Evolutionary conservation across 2,329 filamentous ascomycete genomes (phyloP).

Genomic region (Penicillium sp.): DNA sequence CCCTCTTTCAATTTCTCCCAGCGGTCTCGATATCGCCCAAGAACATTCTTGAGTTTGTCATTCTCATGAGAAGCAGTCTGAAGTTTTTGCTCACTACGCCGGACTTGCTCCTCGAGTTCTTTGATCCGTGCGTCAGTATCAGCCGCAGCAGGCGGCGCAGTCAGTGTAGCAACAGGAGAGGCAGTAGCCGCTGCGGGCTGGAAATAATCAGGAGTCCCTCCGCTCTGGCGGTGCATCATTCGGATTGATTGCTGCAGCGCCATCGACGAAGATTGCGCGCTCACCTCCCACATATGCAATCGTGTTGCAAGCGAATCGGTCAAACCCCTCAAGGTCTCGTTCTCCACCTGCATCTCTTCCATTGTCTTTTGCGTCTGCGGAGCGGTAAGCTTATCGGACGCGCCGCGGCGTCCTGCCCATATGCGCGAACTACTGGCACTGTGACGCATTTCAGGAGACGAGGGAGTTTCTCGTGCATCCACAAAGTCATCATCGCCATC

Average conservation of each 20-base stretch:
- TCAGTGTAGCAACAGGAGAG: constrained; percentile 24
- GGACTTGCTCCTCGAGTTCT: constrained; percentile 68
- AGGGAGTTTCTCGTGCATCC: constrained; percentile 71
- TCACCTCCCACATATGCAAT: constrained; percentile 89
- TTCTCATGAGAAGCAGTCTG: constrained; percentile 62
- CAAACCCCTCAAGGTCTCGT: constrained; percentile 77
- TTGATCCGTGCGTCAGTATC: constrained; percentile 54
- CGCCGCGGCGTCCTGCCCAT: constrained; percentile 16
- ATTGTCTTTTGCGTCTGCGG: constrained; percentile 59
- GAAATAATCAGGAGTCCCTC: constrained; percentile 29
- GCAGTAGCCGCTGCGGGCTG: constrained; percentile 31
- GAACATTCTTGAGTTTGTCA: constrained; percentile 55
- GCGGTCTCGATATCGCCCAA: constrained; percentile 59
- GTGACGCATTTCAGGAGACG: constrained; percentile 47
- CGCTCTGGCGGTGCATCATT: constrained; percentile 45
- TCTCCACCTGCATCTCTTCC: constrained; percentile 87
- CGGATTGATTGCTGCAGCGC: constrained; percentile 79
- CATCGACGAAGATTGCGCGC: constrained; percentile 81
- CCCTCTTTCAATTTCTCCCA: constrained; percentile 70
- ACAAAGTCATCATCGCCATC: constrained; percentile 83
- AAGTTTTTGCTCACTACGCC: constrained; percentile 57
- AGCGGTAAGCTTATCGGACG: constrained; percentile 33
- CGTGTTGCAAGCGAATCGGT: constrained; percentile 83
- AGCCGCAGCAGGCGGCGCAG: constrained; percentile 22
- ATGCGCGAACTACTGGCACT: constrained; percentile 41